Base-by-base conservation (phyloP, 805 yeast genomes). In the Candida tibetensis region DNA sequence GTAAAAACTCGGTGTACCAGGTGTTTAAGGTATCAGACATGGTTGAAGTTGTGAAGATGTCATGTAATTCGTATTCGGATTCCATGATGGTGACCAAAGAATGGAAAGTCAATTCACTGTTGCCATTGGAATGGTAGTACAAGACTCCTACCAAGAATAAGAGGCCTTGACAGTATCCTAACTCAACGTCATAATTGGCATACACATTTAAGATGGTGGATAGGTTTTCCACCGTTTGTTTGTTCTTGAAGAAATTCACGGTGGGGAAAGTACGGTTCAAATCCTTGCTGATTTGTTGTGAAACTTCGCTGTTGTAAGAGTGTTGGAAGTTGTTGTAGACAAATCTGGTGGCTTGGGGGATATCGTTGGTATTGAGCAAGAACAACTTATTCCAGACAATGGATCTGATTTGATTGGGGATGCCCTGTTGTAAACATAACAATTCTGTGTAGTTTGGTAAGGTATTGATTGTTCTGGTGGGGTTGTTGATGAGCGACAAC, bases 101-200 rank as follows among this genome's bases (percentile, higher is more conserved):
- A 54, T 67, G 80, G 57, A 72, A 80, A 13, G 70, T 79, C 48
- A 64, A 57, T 53, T 53, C 67, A 46, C 51, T 30, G 36, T 57
- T 59, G 39, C 51, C 51, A 17, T 55, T 51, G 36, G 65, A 61
- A 32, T 63, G 68, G 47, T 65, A 69, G 42, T 74, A 64, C 27
- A 80, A 59, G 4, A 80, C 78, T 2, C 82, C 84, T 9, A 79
- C 83, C 31, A 80, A 60, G 48, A 81, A 81, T 17, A 81, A 71
- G 14, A 81, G 60, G 5, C 86, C 86, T 54, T 80, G 86, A 53
- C 86, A 80, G 51, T 80, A 80, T 8, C 86, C 86, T 47, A 80
- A 74, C 47, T 79, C 82, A 36, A 71, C 70, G 57, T 80, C 85
- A 51, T 77, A 80, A 45, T 79, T 75, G 34, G 81, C 77, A 48